Conservation (phyloP, 441 rosid species). For the Euphorbia celastroides region DNA sequence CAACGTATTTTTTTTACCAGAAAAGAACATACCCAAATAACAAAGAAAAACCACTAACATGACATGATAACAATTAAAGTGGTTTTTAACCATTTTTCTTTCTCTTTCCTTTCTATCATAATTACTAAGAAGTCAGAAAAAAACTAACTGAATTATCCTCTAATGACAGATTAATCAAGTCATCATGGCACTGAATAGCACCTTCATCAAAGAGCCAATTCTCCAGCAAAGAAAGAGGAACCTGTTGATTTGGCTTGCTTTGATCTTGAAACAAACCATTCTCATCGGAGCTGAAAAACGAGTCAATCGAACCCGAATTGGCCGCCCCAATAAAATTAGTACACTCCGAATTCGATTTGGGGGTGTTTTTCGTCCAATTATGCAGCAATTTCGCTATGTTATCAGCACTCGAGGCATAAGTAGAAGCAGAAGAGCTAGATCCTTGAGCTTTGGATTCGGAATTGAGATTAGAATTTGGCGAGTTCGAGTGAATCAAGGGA, state of each 20-base stretch:
- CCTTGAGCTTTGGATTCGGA: not conserved
- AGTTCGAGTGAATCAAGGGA: conserved; percentile 17
- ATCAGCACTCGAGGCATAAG: conserved; percentile 72
- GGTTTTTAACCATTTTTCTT: not conserved
- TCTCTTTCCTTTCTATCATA: not conserved
- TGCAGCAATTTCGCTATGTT: conserved; percentile 74
- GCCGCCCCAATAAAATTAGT: conserved; percentile 10
- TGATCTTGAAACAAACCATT: conserved; percentile 47
- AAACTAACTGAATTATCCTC: conserved; percentile 37
- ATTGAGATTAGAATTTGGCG: conserved; percentile 4
- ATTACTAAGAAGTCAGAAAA: conserved; percentile 11
- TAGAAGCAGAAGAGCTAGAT: conserved; percentile 4
- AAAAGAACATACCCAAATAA: not conserved
- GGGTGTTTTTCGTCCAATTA: conserved; percentile 58
- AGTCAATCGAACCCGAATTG: conserved; percentile 37
- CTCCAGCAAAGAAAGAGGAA: conserved; percentile 68
- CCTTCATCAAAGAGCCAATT: conserved; percentile 84
- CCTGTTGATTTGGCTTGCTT: conserved; percentile 37
- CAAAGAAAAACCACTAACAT: conserved; percentile 11
- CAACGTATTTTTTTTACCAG: not conserved
- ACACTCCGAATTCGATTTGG: conserved; percentile 21
- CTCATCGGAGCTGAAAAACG: conserved; percentile 42
- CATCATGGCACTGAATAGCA: conserved; percentile 37
- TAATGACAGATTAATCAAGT: conserved; percentile 42
- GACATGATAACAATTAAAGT: not conserved